A percentile compares a stretch with the other conserved stretches of the same genome.
Conservation (phyloP, 352 stramenopile species). For the Phytophthora rubi region DNA sequence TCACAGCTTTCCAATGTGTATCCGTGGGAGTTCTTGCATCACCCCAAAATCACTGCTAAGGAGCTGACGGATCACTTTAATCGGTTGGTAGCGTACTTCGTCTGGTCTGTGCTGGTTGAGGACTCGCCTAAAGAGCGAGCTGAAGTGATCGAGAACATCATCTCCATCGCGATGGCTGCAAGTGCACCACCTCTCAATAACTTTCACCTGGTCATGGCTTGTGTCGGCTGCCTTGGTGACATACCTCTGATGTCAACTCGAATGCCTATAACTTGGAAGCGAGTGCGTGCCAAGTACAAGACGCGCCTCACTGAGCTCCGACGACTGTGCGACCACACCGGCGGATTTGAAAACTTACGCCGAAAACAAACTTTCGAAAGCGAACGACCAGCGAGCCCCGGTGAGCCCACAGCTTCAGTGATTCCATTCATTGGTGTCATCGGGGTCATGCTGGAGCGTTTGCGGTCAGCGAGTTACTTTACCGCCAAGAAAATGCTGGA, state of each 20-base stretch:
- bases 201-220: constrained; percentile 84
- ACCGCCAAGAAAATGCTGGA: constrained; percentile 46
- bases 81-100: constrained; percentile 65
- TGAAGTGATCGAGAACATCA: constrained; percentile 76
- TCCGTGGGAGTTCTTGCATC: constrained; percentile 67
- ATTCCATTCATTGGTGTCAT: constrained; percentile 84
- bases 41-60: constrained; percentile 52
- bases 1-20: constrained; percentile 49
- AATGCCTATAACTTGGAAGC: constrained; percentile 76
- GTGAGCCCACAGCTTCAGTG: constrained; percentile 35
- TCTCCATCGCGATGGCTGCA: constrained; percentile 60
- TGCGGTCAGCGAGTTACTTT: constrained; percentile 59
- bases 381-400: constrained; percentile 13
- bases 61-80: constrained; percentile 73
- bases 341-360: constrained; percentile 75
- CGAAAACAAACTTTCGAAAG: constrained; percentile 61
- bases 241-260: constrained; percentile 72
- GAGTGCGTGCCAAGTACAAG: constrained; percentile 72
- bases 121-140: constrained; percentile 71
- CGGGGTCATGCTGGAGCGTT: constrained; percentile 67
- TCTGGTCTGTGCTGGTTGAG: constrained; percentile 79
- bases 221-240: constrained; percentile 75
- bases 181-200: constrained; percentile 60
- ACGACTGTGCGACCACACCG: constrained; percentile 69
- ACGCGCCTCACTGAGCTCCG: constrained; percentile 65